phyloP scores from a whole-genome alignment of 192 early-diverging fungal species.

The Jimgerdemannia lactiflua region DNA sequence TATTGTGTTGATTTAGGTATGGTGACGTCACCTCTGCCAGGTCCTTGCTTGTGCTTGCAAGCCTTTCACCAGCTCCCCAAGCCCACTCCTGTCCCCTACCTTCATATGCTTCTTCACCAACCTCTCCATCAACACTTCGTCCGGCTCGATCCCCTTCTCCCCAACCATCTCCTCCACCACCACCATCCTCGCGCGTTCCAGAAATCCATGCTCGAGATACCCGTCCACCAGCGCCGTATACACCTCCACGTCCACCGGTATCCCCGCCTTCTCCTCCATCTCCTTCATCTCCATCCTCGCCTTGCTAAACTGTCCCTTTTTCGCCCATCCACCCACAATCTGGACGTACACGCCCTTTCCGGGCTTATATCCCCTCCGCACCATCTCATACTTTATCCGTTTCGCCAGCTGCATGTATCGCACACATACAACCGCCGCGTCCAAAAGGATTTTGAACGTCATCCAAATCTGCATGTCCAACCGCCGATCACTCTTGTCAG shows the following conservation, averaged over 20 bases:
- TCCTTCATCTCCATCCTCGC: conserved; percentile 7
- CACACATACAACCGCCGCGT: conserved; percentile 3
- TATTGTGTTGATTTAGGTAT: too few relatives aligned
- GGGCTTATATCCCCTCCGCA: conserved; percentile 14
- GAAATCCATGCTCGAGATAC: conserved; percentile 3
- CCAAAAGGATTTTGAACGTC: conserved; percentile 18
- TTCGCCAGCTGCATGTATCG: conserved; percentile 6
- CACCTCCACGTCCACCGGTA: conserved; percentile 3
- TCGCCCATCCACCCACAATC: conserved; percentile 10
- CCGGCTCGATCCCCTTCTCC: neutral
- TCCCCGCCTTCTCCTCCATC: conserved; percentile 15
- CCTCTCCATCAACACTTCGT: neutral
- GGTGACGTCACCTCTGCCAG: neutral
- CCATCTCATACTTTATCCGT: conserved; percentile 17
- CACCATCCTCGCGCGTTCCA: conserved; percentile 6
- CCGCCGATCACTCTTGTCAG: conserved; percentile 2
- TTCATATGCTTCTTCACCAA: neutral
- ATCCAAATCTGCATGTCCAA: neutral
- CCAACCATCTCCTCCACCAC: conserved; percentile 13
- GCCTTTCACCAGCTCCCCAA: neutral
- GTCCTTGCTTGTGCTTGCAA: neutral
- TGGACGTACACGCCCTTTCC: conserved; percentile 4
- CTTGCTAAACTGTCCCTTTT: conserved; percentile 14
- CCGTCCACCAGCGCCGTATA: conserved; percentile 18
- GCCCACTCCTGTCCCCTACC: neutral